Conservation (phyloP, 257 asterid species). For the Fraxinus americana region DNA sequence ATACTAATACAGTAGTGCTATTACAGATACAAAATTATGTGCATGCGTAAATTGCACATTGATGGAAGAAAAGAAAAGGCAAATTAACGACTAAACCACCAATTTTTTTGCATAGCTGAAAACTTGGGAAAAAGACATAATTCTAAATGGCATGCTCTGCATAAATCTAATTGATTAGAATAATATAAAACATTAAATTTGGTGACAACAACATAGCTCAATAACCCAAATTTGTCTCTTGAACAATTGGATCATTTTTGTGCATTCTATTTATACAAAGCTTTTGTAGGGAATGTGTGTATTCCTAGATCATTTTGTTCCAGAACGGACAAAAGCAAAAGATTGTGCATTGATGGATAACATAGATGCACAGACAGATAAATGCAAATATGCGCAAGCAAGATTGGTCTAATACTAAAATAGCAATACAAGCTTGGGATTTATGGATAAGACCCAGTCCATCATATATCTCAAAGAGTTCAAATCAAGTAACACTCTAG, state of each 20-base stretch:
- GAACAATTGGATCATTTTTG: neutral
- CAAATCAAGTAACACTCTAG: constrained; percentile 3
- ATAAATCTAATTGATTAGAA: neutral
- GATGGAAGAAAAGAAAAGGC: neutral
- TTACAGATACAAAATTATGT: neutral
- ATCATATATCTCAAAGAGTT: neutral
- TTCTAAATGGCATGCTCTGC: neutral
- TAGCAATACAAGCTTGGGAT: neutral
- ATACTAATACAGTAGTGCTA: constrained; percentile 5
- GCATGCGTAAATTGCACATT: neutral
- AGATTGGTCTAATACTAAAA: neutral
- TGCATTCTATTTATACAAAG: neutral
- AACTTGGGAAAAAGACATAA: neutral
- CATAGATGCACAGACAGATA: neutral
- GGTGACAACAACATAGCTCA: neutral
- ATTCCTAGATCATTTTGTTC: neutral
- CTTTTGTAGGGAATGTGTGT: neutral
- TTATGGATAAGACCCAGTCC: neutral
- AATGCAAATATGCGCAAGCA: neutral
- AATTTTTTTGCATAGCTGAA: neutral
- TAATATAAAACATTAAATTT: neutral
- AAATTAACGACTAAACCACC: neutral
- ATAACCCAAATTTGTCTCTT: neutral
- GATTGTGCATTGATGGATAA: neutral
- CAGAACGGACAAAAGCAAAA: neutral